A percentile compares a stretch with the other conserved stretches of the same genome.
Conservation (phyloP, 2,329 filamentous ascomycete genomes). For the Pestalotiopsis sp. region DNA sequence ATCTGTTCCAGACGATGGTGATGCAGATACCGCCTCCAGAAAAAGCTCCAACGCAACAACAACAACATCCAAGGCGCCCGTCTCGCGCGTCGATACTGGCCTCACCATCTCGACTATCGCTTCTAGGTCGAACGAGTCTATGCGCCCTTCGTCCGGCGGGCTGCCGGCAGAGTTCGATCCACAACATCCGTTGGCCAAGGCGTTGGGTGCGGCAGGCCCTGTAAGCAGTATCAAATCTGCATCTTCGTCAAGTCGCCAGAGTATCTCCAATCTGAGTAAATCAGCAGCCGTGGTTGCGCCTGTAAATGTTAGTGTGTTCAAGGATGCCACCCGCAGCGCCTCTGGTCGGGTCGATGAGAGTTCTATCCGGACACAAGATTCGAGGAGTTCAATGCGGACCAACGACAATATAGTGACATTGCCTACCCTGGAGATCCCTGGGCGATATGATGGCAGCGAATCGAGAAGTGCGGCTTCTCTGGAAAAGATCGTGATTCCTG, state of each 20-base stretch:
- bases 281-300: conserved; percentile 47
- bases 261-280: conserved; percentile 36
- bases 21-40: conserved; percentile 44
- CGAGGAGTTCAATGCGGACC: conserved; percentile 42
- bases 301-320: conserved; percentile 50
- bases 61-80: conserved; percentile 43
- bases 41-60: conserved; percentile 42
- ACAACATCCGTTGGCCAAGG: conserved; percentile 46
- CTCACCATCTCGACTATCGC: conserved; percentile 35
- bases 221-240: conserved; percentile 42
- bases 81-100: conserved; percentile 44
- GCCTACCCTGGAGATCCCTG: conserved; percentile 35
- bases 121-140: conserved; percentile 29
- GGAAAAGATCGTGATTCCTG: conserved; percentile 31
- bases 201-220: conserved; percentile 44
- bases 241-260: conserved; percentile 34
- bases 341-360: conserved; percentile 45
- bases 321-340: conserved; percentile 46
- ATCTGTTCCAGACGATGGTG: conserved; percentile 21
- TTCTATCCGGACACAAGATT: conserved; percentile 33
- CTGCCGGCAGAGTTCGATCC: conserved; percentile 43
- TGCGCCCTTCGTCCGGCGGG: conserved; percentile 36
- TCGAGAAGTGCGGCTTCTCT: conserved; percentile 28
- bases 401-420: conserved; percentile 42
- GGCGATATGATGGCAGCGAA: conserved; percentile 38